Conservation (phyloP, 805 yeast genomes). For the Lipomyces mesembrius region DNA sequence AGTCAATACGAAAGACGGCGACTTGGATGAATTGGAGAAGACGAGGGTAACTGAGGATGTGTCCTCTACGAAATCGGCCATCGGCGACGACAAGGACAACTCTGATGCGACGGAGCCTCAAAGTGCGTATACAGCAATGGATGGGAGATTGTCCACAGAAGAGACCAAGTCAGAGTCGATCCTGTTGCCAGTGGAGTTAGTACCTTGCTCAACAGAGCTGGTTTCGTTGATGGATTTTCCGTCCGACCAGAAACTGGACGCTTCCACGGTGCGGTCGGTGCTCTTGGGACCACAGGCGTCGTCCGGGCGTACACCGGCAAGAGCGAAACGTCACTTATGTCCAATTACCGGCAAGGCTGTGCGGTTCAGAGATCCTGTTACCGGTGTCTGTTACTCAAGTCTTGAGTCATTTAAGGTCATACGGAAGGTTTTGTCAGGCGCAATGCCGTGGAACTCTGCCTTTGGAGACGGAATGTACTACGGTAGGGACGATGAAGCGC, state of each 20-base stretch:
- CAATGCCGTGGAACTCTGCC: slow-evolving; percentile 57
- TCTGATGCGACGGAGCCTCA: not conserved
- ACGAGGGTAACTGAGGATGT: not conserved
- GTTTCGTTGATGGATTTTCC: slow-evolving; percentile 24
- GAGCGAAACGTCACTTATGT: slow-evolving; percentile 69
- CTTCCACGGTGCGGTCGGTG: slow-evolving; percentile 45
- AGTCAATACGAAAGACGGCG: not conserved
- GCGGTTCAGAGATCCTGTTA: slow-evolving; percentile 82
- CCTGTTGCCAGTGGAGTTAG: not conserved
- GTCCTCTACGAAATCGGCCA: not conserved
- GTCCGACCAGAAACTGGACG: slow-evolving; percentile 18
- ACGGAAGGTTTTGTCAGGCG: slow-evolving; percentile 54
- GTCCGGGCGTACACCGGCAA: slow-evolving; percentile 44
- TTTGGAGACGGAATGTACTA: slow-evolving; percentile 47
- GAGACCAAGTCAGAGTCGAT: not conserved
- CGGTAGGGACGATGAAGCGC: not conserved
- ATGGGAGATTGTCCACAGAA: not conserved
- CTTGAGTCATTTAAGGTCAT: slow-evolving; percentile 78
- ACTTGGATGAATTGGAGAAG: too few relatives aligned
- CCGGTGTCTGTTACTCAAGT: slow-evolving; percentile 83
- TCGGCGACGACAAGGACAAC: not conserved
- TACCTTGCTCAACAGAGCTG: slow-evolving; percentile 23
- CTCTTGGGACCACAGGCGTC: slow-evolving; percentile 63
- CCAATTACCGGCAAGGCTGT: slow-evolving; percentile 79
- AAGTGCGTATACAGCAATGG: not conserved